A percentile compares a stretch with the other conserved stretches of the same genome.
phyloP scores from a whole-genome alignment of 164 flowering plant species.

The Kalanchoe fedtschenkoi region DNA sequence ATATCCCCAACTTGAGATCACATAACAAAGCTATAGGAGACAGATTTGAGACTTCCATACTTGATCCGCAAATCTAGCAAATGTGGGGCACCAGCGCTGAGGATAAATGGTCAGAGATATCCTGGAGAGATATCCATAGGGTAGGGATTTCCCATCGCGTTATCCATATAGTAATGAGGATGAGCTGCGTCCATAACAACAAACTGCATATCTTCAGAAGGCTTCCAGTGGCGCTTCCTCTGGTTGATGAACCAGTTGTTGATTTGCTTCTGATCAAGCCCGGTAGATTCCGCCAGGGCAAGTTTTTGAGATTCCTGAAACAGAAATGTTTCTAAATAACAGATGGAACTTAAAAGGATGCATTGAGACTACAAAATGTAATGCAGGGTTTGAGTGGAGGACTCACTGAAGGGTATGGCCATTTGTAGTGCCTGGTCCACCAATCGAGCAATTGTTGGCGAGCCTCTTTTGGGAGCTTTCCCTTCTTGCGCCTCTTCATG shows the following conservation, averaged over 20 bases:
- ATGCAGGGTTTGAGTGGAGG: neutral
- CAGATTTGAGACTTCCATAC: too few relatives aligned
- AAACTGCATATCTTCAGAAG: constrained; percentile 79
- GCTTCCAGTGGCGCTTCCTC: constrained; percentile 81
- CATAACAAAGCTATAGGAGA: too few relatives aligned
- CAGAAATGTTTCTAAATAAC: neutral
- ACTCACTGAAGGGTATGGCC: constrained; percentile 94
- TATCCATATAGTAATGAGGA: constrained; percentile 60
- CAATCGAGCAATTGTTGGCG: constrained; percentile 79
- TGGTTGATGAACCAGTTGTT: constrained; percentile 89
- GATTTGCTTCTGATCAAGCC: constrained; percentile 74
- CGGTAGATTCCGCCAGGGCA: constrained; percentile 67
- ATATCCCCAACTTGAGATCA: too few relatives aligned
- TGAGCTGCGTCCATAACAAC: constrained; percentile 69
- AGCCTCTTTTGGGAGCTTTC: constrained; percentile 84
- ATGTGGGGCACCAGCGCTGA: too few relatives aligned
- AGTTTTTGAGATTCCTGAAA: constrained; percentile 71
- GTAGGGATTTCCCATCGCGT: constrained; percentile 45
- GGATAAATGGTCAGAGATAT: constrained; percentile 13
- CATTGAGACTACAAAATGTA: neutral
- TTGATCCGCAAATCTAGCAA: too few relatives aligned
- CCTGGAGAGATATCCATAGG: constrained; percentile 64
- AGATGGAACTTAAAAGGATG: neutral
- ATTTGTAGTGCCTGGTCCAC: constrained; percentile 90
- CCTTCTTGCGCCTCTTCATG: constrained; percentile 88